phyloP scores from a whole-genome alignment of 139 green algal species.

The Chlorella ohadii region DNA sequence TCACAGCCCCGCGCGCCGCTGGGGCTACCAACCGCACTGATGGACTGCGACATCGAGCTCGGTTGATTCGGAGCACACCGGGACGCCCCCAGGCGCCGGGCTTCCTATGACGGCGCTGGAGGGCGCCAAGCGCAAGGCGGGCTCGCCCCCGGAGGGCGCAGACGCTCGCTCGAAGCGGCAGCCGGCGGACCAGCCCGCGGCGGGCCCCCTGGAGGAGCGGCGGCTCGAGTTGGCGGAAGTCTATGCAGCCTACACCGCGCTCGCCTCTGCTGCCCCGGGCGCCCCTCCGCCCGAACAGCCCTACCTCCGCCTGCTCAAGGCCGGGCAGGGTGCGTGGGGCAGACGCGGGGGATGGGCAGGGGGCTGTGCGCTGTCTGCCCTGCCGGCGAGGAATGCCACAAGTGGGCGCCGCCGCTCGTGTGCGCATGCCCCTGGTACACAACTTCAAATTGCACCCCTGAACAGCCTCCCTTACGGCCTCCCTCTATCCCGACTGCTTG shows the following conservation, averaged over 20 bases:
- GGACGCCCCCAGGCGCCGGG: background rate
- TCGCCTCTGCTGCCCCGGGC: background rate
- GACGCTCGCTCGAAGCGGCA: conserved; percentile 9
- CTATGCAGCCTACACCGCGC: conserved; percentile 39
- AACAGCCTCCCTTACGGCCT: no score
- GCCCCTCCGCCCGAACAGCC: background rate
- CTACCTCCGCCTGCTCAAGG: conserved; percentile 23
- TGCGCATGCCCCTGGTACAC: no score
- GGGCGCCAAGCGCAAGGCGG: conserved; percentile 19
- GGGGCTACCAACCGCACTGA: background rate
- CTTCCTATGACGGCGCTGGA: background rate
- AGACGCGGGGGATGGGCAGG: no score
- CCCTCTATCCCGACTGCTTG: background rate
- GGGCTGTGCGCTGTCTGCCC: no score
- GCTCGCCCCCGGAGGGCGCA: background rate
- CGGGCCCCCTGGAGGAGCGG: background rate
- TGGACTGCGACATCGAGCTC: background rate
- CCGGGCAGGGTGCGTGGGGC: conserved; percentile 16
- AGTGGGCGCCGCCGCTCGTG: no score
- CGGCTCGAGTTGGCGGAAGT: conserved; percentile 24
- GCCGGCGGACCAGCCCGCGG: background rate
- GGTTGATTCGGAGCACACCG: background rate
- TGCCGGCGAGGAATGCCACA: no score
- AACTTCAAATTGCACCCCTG: no score
- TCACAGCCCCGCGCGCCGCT: no score